Base-by-base conservation (phyloP, 495 filamentous ascomycete genomes). In the Penicillium paradoxum region DNA sequence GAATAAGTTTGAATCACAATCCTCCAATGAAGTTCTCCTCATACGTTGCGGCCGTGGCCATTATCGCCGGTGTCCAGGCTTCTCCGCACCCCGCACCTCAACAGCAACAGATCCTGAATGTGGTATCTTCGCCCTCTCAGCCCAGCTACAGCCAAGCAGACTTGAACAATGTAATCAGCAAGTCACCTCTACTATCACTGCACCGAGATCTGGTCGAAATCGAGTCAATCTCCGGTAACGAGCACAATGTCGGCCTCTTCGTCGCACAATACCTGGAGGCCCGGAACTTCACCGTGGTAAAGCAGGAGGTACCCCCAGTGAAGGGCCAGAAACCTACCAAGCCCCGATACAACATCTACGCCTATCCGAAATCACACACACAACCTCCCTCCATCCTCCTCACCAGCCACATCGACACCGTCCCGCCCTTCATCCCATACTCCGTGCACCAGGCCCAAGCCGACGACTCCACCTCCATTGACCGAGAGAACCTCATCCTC, bases 191-290 rank as follows among this genome's bases (percentile, higher is more conserved):
- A n/a, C 81, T 95, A 47, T 77, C 80, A 15, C 78, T 97, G 6
- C 93, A 97, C 71, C 79, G 83, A 36, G 73, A 79, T 19, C 82
- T 98, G 7, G 80, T 96, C 34, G 72, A 87, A 47, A 85, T 87
- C 43, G 73, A 85, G 36, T 96, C 90, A 7, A 78, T 95, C 57
- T 83, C 83, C n/a, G 77, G 79, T 43, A 77, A 86, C 58, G 93
- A 98, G 62, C 68, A 81, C 56, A 72, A 78, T 2, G 81, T 87
- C 33, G 88, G 83, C 32, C 56, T 74, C 46, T 93, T 85, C 69
- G 77, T 98, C 8, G 75, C 79, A 24, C 59, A 76, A 0, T 88
- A 86, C 66, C 83, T 97, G 29, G 58, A 77, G 36, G 71, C 78
- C 21, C 73, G 83, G 45, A 73, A 83, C 63, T 87, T 85, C 72